Base-by-base conservation (phyloP, 164 flowering plant genomes). In the Vitis cinerea region DNA sequence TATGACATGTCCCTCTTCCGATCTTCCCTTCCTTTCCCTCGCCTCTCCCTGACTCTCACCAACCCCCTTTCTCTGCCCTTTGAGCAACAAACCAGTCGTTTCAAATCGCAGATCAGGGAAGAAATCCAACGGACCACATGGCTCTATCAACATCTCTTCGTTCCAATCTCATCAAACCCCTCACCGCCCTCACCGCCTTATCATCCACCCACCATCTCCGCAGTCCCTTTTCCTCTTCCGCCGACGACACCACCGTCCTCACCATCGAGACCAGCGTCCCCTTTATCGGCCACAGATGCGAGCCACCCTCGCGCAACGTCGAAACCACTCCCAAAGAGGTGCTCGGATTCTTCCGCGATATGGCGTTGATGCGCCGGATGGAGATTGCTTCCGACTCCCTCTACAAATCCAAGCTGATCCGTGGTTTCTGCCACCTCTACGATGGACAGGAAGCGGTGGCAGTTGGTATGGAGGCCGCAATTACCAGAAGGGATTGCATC, bases 311-410 rank as follows among this genome's bases (percentile, higher is more conserved):
- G 0, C 87, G 94, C 59, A 49, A 86, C 63, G 89, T 94, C 69
- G 91, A 84, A 19, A 90, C 99, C 72, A 66, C 83, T 12, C 78
- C 90, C 0, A 12, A 63, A 3, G 97, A 94, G 71, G 92, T 94
- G 66, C 71, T 94, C 63, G 2, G 72, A n/a, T 92, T 91, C 84
- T 94, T 92, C 90, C 80, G 73, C 14, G 83, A 81, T 78, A 94
- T 92, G 94, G 92, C 97, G 1, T 10, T 72, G 44, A 92, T 91
- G 96, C 94, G 98, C 4, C 88, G 98, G 3, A 88, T 90, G 95
- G 97, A 92, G 81, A 92, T 94, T 82, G 95, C 99, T 2, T 88
- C 99, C 15, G 99, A 94, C 64, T 93, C 99, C 6, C 92, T 95
- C 63, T 95, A 95, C 84, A 95, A 95, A 68, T 83, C 99, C 29